Percentiles rank a stretch among this genome's conserved stretches.
Conservation (phyloP, 805 yeast genomes). For the Cyberlindnera subsufficiens region DNA sequence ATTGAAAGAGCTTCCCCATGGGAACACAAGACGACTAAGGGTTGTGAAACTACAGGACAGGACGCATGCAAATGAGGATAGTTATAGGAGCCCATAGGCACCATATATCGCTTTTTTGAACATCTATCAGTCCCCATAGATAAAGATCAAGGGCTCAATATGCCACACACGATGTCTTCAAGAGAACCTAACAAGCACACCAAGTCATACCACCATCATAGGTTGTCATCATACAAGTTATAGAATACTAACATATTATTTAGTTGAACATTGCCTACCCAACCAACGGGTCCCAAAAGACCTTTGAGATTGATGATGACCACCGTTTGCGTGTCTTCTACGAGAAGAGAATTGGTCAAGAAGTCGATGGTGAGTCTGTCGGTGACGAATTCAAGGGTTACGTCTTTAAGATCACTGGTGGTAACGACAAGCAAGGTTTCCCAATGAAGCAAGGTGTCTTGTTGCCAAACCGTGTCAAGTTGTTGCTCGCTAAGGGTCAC, state of each 20-base stretch:
- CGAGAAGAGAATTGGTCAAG: slow-evolving; percentile 99
- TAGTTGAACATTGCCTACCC: slow-evolving; percentile 99
- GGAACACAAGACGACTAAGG: neutral
- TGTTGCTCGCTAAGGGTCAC: slow-evolving; percentile 87
- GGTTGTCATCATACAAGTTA: slow-evolving; percentile 88
- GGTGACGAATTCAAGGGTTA: slow-evolving; percentile 99
- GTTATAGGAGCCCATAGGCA: too few relatives aligned
- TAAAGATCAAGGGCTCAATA: slow-evolving; percentile 99
- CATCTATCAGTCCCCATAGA: slow-evolving; percentile 42
- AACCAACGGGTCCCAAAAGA: slow-evolving; percentile 99
- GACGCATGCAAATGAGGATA: too few relatives aligned
- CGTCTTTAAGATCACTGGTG: slow-evolving; percentile 98
- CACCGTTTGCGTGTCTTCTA: slow-evolving; percentile 97
- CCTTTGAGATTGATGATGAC: slow-evolving; percentile 97
- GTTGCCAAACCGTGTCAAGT: slow-evolving; percentile 99
- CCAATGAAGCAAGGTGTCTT: slow-evolving; percentile 99
- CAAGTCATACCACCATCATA: slow-evolving; percentile 93
- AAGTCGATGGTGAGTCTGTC: slow-evolving; percentile 96
- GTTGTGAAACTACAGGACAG: slow-evolving; percentile 1
- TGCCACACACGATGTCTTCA: slow-evolving; percentile 40
- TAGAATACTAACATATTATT: slow-evolving; percentile 66
- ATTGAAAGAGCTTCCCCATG: too few relatives aligned
- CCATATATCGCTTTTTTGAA: neutral
- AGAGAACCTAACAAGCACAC: slow-evolving; percentile 52
- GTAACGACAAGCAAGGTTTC: slow-evolving; percentile 99